Base-by-base conservation (phyloP, 73 alveolate species). In the Paramecium sexaurelia region DNA sequence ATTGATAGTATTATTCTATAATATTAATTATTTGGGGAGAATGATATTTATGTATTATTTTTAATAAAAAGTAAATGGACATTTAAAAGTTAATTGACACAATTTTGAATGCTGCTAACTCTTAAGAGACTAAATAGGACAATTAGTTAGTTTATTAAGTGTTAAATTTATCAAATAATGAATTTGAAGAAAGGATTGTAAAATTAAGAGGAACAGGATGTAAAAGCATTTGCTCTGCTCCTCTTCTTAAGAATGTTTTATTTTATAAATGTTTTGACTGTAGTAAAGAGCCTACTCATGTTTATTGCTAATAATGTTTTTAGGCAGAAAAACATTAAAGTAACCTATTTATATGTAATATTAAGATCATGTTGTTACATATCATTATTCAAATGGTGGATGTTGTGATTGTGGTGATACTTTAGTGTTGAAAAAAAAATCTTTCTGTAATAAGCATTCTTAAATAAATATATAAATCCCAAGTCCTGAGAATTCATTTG, bases 371-470 rank as follows among this genome's bases (percentile, higher is more conserved):
- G 86, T 71, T 17, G 56, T 71, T 6, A 71, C 86, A 32, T 71
- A 35, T 71, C 61, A 71, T 71, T 71, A 71, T n/a, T 71, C 66
- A 8, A 71, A 33, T 71, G 61, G 66, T 0, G 86, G 86, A 19
- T 71, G 86, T 37, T 71, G 86, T 33, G 86, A 71, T 71, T 71
- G 86, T 71, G 86, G 86, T 32, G 86, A 71, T 36, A 35, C 32
- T 4, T 40, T 37, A n/a, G 26, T 71, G 0, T 33, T 71, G 56
- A 71, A 71, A n/a, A 71, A 71, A n/a, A 36, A 19, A 10, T 32
- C 57, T 3, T 71, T 71, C 7, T 71, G 86, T 5, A 35, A 29
- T 27, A 33, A 33, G 9, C 86, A 71, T 71, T 61, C 39, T 0
- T 11, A 26, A 29, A 7, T 8, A 3, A 7, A 61, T 11, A 61